Evolutionary conservation across 495 filamentous ascomycete species (phyloP), one percentile per base, ranked within the genome.

Genomic region (Neurospora discreta): DNA sequence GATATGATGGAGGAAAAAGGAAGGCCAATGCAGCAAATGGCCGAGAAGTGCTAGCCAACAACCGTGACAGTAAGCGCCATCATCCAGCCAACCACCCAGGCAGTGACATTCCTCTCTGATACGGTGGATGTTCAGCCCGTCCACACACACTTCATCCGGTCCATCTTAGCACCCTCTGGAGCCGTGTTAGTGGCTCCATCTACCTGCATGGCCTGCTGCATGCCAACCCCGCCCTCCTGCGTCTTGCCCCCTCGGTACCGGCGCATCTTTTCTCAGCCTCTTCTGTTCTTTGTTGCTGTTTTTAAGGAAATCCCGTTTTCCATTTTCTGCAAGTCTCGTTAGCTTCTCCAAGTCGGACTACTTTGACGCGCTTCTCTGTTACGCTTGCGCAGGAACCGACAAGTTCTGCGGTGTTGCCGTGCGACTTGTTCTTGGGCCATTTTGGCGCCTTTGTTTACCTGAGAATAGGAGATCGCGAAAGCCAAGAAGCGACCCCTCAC

Each of bases 401-500:
- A 60, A 60, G 23, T 26, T 3, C 15, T 5, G 44, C 44, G n/a
- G 44, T 23, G 44, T 30, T 60, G 46, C 2, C 30, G 46, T 60
- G 46, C 23, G 33, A 26, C 20, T 18, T 5, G 5, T 30, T 36
- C 20, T 26, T 58, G 20, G 46, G 15, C 18, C n/a, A 9, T n/a
- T 20, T 13, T 46, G 20, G 20, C 5, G n/a, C 68, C 38, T 26
- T 69, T 40, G 38, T 41, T 39, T 41, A 36, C 39, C 23, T 33
- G 39, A 43, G 39, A 69, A 68, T 30, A 43, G 52, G 52, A 23
- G 52, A 60, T 60, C 52, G 52, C 52, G 52, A 16, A 30, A 60
- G 52, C 68, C 68, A 40, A 69, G 38, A 69, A 69, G 23, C 43
- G 68, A 68, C 67, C 67, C 52, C 52, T 60, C 52, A 60, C 52